A percentile compares a stretch with the other conserved stretches of the same genome.
phyloP scores from a whole-genome alignment of 2,329 filamentous ascomycete genomes.

The Colletotrichum chlorophyti region DNA sequence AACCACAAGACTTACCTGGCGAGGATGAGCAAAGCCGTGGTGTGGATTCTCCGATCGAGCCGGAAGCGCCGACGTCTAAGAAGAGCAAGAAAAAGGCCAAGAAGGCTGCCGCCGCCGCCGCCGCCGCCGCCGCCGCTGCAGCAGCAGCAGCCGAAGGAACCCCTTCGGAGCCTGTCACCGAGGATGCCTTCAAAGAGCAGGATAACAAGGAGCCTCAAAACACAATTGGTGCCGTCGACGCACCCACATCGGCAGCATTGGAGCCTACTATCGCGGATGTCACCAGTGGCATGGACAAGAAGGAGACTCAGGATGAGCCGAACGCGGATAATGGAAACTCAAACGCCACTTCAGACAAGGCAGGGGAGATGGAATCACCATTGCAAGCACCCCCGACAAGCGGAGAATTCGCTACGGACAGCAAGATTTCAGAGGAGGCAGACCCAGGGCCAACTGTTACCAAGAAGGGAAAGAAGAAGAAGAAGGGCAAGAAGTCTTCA shows the following conservation, averaged over 20 bases:
- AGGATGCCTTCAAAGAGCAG: too few species aligned
- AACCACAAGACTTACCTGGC: constrained; percentile 15
- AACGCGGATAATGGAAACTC: constrained; percentile 4
- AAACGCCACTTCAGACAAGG: constrained; percentile 16
- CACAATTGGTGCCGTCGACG: not conserved
- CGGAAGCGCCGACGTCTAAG: constrained; percentile 32
- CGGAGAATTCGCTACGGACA: constrained; percentile 25
- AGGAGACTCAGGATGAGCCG: constrained; percentile 14
- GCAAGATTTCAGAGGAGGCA: constrained; percentile 22
- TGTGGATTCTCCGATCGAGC: not conserved
- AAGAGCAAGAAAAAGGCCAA: constrained; percentile 38
- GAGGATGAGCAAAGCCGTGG: constrained; percentile 9
- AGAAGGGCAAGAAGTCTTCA: constrained; percentile 40
- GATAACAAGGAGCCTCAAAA: too few species aligned
- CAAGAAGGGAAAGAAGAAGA: constrained; percentile 45
- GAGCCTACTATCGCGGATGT: not conserved
- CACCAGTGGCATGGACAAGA: not conserved
- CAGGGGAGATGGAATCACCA: constrained; percentile 18
- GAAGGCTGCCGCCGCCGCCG: constrained; percentile 12
- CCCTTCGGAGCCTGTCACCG: too few species aligned
- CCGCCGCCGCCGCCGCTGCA: not conserved
- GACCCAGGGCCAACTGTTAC: constrained; percentile 35
- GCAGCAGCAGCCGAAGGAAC: too few species aligned
- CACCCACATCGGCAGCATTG: not conserved
- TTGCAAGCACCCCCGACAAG: constrained; percentile 13